Evolutionary conservation across 179 eudicot genomes (phyloP), one percentile per base, ranked within the genome.

Genomic region (Corrigiola litoralis): DNA sequence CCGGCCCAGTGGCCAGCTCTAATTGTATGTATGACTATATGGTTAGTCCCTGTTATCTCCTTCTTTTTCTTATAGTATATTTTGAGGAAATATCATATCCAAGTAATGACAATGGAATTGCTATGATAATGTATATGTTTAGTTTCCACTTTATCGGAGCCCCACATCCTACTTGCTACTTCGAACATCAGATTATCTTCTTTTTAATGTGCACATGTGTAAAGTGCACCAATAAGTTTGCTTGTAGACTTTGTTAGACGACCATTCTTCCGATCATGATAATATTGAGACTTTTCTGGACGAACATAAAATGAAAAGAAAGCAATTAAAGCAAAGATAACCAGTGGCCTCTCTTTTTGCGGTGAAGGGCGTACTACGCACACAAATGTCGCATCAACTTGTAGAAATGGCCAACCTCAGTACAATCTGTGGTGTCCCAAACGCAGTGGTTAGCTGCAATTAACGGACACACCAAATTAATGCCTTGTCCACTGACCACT

Each of bases 401-500:
- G 9, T 34, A 49, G 49, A 46, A 67, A 68, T 68, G 60, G 33
- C 23, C 51, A 68, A 49, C 6, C n/a, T n/a, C 41, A 68, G 58
- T 68, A 68, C 60, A 38, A 1, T 20, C 37, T 59, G 47, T 40
- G 32, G 59, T 68, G 72, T 49, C 64, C 66, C 72, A 68, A 67
- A 59, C 38, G 34, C 72, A 40, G 54, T 58, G 72, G 65, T 68
- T 49, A 48, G 38, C 25, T 58, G 18, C 71, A 27, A 46, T 59
- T 68, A 59, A 16, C 37, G 41, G 59, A 31, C 45, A 60, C 66
- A 27, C 38, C 66, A 59, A 29, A 17, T 68, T 68, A 60, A 60
- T 68, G 66, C 72, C 52, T 59, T 68, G 59, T 68, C 72, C 66
- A 68, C 72, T 68, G 72, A 58, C 72, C 66, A 68, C 72, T 60